Evolutionary conservation across 768 basidiomycete genomes (phyloP), one percentile per base, ranked within the genome.

Genomic region (Boletus coccyginus): DNA sequence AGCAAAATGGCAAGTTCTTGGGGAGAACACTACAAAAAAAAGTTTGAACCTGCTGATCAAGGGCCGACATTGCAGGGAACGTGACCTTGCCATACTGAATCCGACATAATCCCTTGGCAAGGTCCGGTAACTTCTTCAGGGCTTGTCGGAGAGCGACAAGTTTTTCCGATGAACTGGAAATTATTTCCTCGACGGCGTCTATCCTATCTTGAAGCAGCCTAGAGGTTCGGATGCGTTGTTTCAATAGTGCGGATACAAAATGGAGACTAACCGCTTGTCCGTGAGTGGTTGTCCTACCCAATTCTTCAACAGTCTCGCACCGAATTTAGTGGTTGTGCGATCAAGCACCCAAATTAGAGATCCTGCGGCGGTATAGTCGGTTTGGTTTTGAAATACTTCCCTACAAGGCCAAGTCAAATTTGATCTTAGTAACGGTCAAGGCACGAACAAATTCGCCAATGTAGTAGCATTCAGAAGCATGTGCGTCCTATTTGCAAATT

Each of bases 381-480:
- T 93, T 66, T 90, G 88, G 63, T 98, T 98, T 35, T 85, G 82
- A 69, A 92, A 95, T n/a, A 99, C 85, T 70, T 98, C 95, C 43
- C 85, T 85, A 57, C 41, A 29, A 39, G 32, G 27, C 16, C 11
- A n/a, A 9, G 48, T 59, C 44, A 57, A 46, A 21, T 17, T 46
- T 31, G 24, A 45, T 13, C 33, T 24, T 29, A 53, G 8, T 24
- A n/a, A 31, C 58, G 29, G 39, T 24, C 7, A 21, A 48, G 38
- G 36, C 19, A 69, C 80, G 16, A 57, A 83, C 73, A 96, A 71
- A 67, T 97, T 98, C 13, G 81, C 80, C 12, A 98, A 73, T 0
- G 96, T 96, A 67, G 93, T 97, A 27, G 86, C 87, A 46, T 88
- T 89, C 45, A 99, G 78, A 21, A 93, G 77, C 95, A 99, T 95